Conservation (phyloP, 805 yeast species). For the Wickerhamomyces tratensis region DNA sequence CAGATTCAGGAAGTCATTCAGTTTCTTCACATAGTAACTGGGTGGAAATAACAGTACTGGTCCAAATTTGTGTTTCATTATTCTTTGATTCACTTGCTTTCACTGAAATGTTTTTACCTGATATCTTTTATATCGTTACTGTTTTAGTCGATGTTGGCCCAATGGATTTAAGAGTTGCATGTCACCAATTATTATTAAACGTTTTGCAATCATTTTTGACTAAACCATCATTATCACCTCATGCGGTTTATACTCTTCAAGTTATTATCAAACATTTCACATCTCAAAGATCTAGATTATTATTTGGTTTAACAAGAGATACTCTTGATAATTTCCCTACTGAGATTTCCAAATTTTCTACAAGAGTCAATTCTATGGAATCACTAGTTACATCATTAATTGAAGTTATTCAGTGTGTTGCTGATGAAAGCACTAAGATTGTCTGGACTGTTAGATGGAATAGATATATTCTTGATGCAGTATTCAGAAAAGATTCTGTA, state of each 20-base stretch:
- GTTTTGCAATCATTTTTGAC: conserved; percentile 60
- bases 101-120: conserved; percentile 60
- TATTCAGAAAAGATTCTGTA: conserved; percentile 44
- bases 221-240: conserved; percentile 38
- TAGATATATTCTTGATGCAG: conserved; percentile 50
- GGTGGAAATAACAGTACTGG: conserved; percentile 63
- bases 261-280: conserved; percentile 30
- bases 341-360: conserved; percentile 26
- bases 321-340: conserved; percentile 26
- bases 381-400: conserved; percentile 47
- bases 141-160: conserved; percentile 44
- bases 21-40: conserved; percentile 49
- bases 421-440: conserved; percentile 34
- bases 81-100: conserved; percentile 61
- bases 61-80: conserved; percentile 50
- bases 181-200: conserved; percentile 55
- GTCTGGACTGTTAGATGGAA: conserved; percentile 62
- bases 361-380: conserved; percentile 38
- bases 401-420: conserved; percentile 39
- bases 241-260: conserved; percentile 31
- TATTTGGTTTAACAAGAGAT: conserved; percentile 61
- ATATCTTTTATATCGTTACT: conserved; percentile 58
- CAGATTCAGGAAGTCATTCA: conserved; percentile 28
- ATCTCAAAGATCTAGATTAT: conserved; percentile 57
- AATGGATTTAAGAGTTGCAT: conserved; percentile 43